Percentiles rank a stretch among this genome's conserved stretches.
phyloP scores from a whole-genome alignment of 2,329 filamentous ascomycete genomes.

The Scolecobasidium constrictum region DNA sequence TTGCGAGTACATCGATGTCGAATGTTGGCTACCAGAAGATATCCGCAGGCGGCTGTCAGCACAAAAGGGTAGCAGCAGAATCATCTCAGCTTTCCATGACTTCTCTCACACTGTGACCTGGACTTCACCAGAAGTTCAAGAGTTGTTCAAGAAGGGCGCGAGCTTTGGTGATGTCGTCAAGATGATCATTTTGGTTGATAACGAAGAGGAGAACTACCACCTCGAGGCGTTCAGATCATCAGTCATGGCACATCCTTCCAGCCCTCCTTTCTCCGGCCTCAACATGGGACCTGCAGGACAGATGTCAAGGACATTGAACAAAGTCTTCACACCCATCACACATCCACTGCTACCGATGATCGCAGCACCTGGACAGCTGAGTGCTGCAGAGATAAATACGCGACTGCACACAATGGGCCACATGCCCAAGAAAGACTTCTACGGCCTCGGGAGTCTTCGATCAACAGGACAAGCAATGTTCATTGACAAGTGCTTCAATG shows the following conservation, averaged over 20 bases:
- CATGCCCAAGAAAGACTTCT: constrained; percentile 67
- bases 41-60: constrained; percentile 59
- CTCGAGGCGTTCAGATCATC: constrained; percentile 78
- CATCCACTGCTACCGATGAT: constrained; percentile 76
- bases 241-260: constrained; percentile 57
- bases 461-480: constrained; percentile 73
- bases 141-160: constrained; percentile 59
- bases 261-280: constrained; percentile 68
- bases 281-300: constrained; percentile 86
- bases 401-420: constrained; percentile 70
- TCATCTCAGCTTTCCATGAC: constrained; percentile 89
- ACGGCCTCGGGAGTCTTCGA: constrained; percentile 63
- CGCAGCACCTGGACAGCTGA: constrained; percentile 76
- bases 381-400: constrained; percentile 73
- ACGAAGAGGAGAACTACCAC: constrained; percentile 80
- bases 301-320: constrained; percentile 72
- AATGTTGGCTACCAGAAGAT: constrained; percentile 72
- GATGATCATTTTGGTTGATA: constrained; percentile 77
- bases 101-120: constrained; percentile 78
- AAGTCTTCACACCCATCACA: constrained; percentile 79
- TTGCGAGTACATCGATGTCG: constrained; percentile 81
- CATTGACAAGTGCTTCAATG: constrained; percentile 56
- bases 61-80: constrained; percentile 64
- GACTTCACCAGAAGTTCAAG: constrained; percentile 62
- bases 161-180: constrained; percentile 78